phyloP scores from a whole-genome alignment of 352 stramenopile species.

The Pythium volutum region DNA sequence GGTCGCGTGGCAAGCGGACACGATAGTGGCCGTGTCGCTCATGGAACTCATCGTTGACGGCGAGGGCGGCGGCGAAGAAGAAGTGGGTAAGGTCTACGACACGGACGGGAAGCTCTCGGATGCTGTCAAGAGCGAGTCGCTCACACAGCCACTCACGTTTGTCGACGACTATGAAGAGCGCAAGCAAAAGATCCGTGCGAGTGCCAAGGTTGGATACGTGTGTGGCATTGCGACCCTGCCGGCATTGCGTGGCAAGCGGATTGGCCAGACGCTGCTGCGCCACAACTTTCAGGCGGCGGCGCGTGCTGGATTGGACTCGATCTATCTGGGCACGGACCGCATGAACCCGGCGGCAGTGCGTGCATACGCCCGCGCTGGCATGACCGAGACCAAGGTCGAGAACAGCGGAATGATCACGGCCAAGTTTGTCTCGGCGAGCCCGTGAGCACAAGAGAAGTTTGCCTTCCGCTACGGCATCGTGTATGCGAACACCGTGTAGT shows the following conservation, averaged over 20 bases:
- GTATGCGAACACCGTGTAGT: no score
- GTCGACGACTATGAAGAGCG: conserved; percentile 1
- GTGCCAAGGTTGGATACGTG: conserved; percentile 1
- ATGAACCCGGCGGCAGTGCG: conserved; percentile 18
- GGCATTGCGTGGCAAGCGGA: neutral
- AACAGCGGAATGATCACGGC: conserved; percentile 1
- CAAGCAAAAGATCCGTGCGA: conserved; percentile 1
- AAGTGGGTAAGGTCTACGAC: neutral
- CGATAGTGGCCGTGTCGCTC: neutral
- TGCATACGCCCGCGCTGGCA: conserved; percentile 19
- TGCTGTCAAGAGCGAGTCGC: neutral
- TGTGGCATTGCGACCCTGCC: neutral
- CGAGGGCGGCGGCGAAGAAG: conserved; percentile 17
- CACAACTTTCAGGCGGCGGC: neutral
- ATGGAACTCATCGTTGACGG: conserved; percentile 17
- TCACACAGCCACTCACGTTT: neutral
- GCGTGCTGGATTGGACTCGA: conserved; percentile 3
- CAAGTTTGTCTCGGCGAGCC: conserved; percentile 4
- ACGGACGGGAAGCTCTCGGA: neutral
- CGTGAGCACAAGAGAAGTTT: no score
- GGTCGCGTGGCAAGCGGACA: conserved; percentile 10
- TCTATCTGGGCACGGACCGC: conserved; percentile 23
- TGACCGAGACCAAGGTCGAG: conserved; percentile 18
- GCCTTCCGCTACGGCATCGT: no score
- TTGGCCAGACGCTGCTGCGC: conserved; percentile 3